Evolutionary conservation across 2,329 filamentous ascomycete genomes (phyloP).

Genomic region (Scedosporium boydii): DNA sequence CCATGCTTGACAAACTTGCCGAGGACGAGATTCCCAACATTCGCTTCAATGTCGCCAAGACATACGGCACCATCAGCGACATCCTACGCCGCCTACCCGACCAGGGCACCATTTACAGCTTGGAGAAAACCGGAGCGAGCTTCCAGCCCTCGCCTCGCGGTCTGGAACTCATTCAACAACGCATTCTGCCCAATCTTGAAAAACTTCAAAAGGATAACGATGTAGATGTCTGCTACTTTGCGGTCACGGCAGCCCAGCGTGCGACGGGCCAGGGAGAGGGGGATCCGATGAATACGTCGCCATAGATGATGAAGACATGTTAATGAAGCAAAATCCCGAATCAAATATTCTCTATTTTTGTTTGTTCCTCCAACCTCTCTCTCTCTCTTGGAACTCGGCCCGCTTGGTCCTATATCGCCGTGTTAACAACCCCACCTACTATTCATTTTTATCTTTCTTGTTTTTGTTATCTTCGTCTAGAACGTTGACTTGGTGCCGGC

Average conservation of each 20-base stretch:
- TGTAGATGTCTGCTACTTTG: slow-evolving; percentile 96
- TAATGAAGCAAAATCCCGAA: slow-evolving; percentile 10
- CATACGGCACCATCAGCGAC: slow-evolving; percentile 80
- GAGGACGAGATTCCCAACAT: slow-evolving; percentile 97
- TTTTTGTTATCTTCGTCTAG: neutral
- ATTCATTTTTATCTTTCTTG: neutral
- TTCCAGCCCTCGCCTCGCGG: slow-evolving; percentile 59
- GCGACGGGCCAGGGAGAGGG: slow-evolving; percentile 35
- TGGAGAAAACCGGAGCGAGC: slow-evolving; percentile 67
- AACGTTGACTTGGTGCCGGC: neutral
- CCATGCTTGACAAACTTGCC: slow-evolving; percentile 91
- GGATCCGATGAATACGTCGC: slow-evolving; percentile 57
- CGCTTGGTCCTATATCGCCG: neutral
- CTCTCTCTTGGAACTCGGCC: neutral
- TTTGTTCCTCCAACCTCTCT: slow-evolving; percentile 20
- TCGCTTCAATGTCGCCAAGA: slow-evolving; percentile 98
- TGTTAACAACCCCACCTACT: neutral
- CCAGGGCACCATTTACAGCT: slow-evolving; percentile 72
- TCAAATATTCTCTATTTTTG: slow-evolving; percentile 45
- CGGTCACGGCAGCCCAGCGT: slow-evolving; percentile 71
- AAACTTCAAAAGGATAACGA: slow-evolving; percentile 97
- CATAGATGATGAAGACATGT: slow-evolving; percentile 39
- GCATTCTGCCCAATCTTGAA: slow-evolving; percentile 80
- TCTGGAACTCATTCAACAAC: slow-evolving; percentile 72
- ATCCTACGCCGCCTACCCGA: slow-evolving; percentile 88